These are phyloP conservation scores for Cutaneotrichosporon arboriforme DNA, from an alignment of 1,284 basidiomycete genomes.

Conservation along the genomic window DNA sequence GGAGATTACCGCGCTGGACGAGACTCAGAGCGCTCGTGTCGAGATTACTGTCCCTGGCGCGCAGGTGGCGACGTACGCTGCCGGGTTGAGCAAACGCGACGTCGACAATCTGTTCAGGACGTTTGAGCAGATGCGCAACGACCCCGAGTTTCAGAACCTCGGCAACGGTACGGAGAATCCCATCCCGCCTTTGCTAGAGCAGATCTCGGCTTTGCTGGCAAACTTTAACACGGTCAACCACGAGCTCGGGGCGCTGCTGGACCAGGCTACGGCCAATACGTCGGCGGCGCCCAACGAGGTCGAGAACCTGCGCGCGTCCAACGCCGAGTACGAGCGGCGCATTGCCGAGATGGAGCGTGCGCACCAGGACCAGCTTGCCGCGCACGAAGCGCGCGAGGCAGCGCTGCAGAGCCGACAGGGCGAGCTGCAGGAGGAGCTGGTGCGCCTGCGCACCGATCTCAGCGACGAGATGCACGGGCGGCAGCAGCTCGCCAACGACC, in stretches of 20 bases:
- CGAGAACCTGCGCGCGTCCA: conserved; percentile 11
- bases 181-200: conserved; percentile 58
- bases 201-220: conserved; percentile 61
- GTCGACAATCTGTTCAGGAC: conserved; percentile 63
- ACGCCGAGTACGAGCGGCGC: conserved; percentile 23
- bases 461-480: conserved; percentile 37
- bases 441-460: conserved; percentile 36
- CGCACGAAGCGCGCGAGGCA: conserved; percentile 57
- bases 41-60: conserved; percentile 65
- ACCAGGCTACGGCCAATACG: conserved; percentile 46
- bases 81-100: conserved; percentile 62
- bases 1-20: conserved; percentile 51
- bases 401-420: conserved; percentile 63
- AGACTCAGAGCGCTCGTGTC: conserved; percentile 54
- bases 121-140: conserved; percentile 53
- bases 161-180: conserved; percentile 44
- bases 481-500: conserved; percentile 34
- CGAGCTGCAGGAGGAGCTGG: conserved; percentile 53
- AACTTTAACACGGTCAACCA: conserved; percentile 71
- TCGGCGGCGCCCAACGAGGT: neutral
- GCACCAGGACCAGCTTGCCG: conserved; percentile 60
- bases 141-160: conserved; percentile 29
- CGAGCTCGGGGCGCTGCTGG: conserved; percentile 72
- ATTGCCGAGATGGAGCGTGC: conserved; percentile 22
- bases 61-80: conserved; percentile 21